Percentiles rank a stretch among this genome's conserved stretches.
Evolutionary conservation across 805 yeast species (phyloP).

Genomic region (Cyberlindnera bimundalis): DNA sequence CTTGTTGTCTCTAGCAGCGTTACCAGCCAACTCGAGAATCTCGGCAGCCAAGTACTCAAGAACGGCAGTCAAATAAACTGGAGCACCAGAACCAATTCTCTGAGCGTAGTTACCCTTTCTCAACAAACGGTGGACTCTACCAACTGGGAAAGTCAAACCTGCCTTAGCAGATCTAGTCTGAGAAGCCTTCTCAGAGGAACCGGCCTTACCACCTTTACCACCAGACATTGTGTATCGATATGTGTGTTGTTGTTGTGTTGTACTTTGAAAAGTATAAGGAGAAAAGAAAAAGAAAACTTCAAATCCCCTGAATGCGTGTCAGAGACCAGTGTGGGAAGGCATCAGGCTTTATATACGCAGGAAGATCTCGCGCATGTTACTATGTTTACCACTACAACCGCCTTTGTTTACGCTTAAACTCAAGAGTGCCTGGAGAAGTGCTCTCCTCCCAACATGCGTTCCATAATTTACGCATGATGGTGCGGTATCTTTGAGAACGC

Average conservation of each 20-base stretch:
- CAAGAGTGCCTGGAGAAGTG: background rate
- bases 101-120: slow-evolving; percentile 98
- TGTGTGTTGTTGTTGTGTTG: slow-evolving; percentile 12
- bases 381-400: slow-evolving; percentile 2
- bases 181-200: slow-evolving; percentile 90
- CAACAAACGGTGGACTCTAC: slow-evolving; percentile 95
- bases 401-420: background rate
- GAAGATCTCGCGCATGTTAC: background rate
- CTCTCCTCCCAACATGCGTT: slow-evolving; percentile 4
- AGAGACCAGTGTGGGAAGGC: slow-evolving; percentile 1
- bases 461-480: slow-evolving; percentile 1
- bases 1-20: slow-evolving; percentile 99
- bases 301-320: background rate
- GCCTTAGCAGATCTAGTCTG: slow-evolving; percentile 98
- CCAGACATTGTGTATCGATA: slow-evolving; percentile 51
- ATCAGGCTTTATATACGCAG: slow-evolving; percentile 6
- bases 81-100: slow-evolving; percentile 99
- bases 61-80: slow-evolving; percentile 95
- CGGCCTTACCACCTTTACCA: slow-evolving; percentile 85
- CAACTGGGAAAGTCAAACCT: slow-evolving; percentile 99
- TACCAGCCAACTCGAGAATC: slow-evolving; percentile 97
- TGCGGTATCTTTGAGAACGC: no score
- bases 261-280: slow-evolving; percentile 8
- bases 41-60: slow-evolving; percentile 97
- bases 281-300: background rate